These are phyloP conservation scores for Rhizomucor pusillus DNA, from an alignment of 371 early-diverging fungal genomes.

Conservation along the genomic window DNA sequence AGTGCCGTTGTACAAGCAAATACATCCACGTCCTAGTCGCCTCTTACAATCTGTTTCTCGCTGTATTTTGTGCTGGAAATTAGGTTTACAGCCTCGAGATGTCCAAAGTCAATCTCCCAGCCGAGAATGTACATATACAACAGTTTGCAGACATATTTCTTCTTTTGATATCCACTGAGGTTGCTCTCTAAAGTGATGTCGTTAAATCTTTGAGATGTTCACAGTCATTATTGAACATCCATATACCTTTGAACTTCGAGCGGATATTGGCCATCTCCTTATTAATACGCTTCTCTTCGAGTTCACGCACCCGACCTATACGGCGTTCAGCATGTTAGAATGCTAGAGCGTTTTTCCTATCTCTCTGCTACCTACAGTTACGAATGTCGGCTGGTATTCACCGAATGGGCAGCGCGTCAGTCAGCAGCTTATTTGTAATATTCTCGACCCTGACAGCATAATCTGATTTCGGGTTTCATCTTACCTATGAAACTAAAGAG, in stretches of 20 bases:
- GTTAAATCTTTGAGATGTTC: background rate
- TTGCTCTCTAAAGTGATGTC: conserved; percentile 61
- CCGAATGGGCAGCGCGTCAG: background rate
- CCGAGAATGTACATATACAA: conserved; percentile 98
- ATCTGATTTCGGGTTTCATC: background rate
- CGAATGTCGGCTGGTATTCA: conserved; percentile 27
- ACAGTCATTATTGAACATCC: background rate
- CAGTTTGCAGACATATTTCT: conserved; percentile 97
- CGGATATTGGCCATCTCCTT: conserved; percentile 98
- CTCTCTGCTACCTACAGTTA: conserved; percentile 47
- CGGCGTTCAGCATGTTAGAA: background rate
- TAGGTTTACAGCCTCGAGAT: conserved; percentile 92
- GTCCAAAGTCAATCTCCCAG: conserved; percentile 97
- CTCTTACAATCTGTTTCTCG: conserved; percentile 94
- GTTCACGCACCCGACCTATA: conserved; percentile 91
- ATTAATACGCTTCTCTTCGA: conserved; percentile 96
- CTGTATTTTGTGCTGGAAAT: conserved; percentile 88
- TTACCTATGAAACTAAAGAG: conserved; percentile 15
- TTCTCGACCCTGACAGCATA: background rate
- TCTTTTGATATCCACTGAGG: conserved; percentile 95
- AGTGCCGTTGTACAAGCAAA: conserved; percentile 1
- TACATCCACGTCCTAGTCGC: background rate
- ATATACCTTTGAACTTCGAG: conserved; percentile 92
- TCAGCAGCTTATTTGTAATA: conserved; percentile 4
- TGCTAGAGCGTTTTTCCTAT: no score